phyloP scores from a whole-genome alignment of 129 eudicot genomes.

The Helianthus annuus region HanXRQr2.0-SUNRISE NC_035447.2:48516101-48516600 shows the following conservation, averaged over 20 bases:
- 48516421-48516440: neutral
- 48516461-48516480: neutral
- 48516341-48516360: slow-evolving; percentile 2
- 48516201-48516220: slow-evolving; percentile 93
- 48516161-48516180: slow-evolving; percentile 84
- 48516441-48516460: neutral
- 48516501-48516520: neutral
- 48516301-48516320: slow-evolving; percentile 77
- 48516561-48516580: too few species aligned
- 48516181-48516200: slow-evolving; percentile 94
- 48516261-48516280: slow-evolving; percentile 72
- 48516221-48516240: slow-evolving; percentile 93
- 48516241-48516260: slow-evolving; percentile 89
- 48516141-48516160: slow-evolving; percentile 79
- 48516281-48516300: slow-evolving; percentile 78
- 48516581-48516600: too few species aligned
- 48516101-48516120: slow-evolving; percentile 89
- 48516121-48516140: slow-evolving; percentile 91
- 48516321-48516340: slow-evolving; percentile 95
- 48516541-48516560: too few species aligned
- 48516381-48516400: neutral
- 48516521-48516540: neutral
- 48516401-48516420: neutral
- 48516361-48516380: neutral
- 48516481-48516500: neutral